Conservation (phyloP, 495 filamentous ascomycete species). For the Cenococcum geophilum region DNA sequence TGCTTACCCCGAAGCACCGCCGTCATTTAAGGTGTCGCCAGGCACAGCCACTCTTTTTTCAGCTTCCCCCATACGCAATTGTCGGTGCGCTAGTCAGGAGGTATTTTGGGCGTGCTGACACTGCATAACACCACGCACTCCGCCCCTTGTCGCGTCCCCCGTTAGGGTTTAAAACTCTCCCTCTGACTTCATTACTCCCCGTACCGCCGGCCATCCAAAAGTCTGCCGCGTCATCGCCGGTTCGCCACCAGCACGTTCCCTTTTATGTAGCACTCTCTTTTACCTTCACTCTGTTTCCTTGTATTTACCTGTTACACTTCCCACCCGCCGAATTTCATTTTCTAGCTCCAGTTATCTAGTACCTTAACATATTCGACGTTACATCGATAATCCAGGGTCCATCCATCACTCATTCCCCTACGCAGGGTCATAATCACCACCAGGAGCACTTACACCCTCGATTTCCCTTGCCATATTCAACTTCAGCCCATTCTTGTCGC, state of each 20-base stretch:
- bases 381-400: neutral
- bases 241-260: neutral
- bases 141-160: neutral
- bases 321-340: no score
- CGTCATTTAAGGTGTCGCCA: neutral
- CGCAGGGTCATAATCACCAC: neutral
- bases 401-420: neutral
- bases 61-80: neutral
- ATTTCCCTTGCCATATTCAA: constrained; percentile 7
- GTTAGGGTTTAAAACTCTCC: neutral
- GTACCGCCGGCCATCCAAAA: neutral
- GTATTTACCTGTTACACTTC: no score
- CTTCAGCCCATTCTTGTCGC: neutral
- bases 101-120: neutral
- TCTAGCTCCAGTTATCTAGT: no score
- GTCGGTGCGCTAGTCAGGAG: no score
- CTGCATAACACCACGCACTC: no score
- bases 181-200: constrained; percentile 1
- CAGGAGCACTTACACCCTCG: neutral
- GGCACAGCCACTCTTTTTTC: neutral
- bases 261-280: neutral
- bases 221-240: constrained; percentile 4
- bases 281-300: no score
- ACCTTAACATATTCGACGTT: no score
- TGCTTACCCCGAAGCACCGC: neutral